Evolutionary conservation across 164 flowering plant species (phyloP).

Genomic region (Stephania japonica): DNA sequence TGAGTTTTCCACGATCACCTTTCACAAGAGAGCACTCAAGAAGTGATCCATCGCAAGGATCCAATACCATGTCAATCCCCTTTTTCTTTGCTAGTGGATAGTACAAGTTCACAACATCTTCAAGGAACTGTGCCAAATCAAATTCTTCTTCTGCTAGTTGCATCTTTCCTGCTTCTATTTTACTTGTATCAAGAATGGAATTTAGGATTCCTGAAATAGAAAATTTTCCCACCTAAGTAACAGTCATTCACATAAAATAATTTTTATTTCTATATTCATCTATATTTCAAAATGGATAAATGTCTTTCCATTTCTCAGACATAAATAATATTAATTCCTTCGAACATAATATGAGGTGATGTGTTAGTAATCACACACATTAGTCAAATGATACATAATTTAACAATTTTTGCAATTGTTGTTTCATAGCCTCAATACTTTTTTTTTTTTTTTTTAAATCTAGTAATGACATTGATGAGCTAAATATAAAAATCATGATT

Average conservation of each 20-base stretch:
- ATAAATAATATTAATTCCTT: no score
- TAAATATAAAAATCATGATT: background rate
- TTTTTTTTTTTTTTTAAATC: background rate
- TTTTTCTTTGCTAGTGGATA: slow-evolving; percentile 55
- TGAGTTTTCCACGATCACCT: slow-evolving; percentile 65
- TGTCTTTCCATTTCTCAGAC: no score
- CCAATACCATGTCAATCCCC: slow-evolving; percentile 70
- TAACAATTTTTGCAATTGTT: background rate
- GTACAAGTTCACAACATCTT: slow-evolving; percentile 60
- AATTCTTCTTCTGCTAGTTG: slow-evolving; percentile 60
- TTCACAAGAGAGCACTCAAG: slow-evolving; percentile 37
- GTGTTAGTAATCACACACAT: background rate
- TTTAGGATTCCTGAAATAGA: slow-evolving; percentile 50
- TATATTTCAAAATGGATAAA: background rate
- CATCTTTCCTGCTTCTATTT: slow-evolving; percentile 84
- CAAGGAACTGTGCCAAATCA: slow-evolving; percentile 51
- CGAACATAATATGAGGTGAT: background rate
- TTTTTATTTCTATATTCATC: no score
- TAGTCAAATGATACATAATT: background rate
- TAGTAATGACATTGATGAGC: background rate
- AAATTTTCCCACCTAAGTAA: background rate
- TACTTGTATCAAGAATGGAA: slow-evolving; percentile 74
- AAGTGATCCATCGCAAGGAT: slow-evolving; percentile 57
- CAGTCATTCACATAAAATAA: background rate
- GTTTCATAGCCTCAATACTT: background rate